phyloP scores from a whole-genome alignment of 495 filamentous ascomycete species.

The Xylaria castorea region DNA sequence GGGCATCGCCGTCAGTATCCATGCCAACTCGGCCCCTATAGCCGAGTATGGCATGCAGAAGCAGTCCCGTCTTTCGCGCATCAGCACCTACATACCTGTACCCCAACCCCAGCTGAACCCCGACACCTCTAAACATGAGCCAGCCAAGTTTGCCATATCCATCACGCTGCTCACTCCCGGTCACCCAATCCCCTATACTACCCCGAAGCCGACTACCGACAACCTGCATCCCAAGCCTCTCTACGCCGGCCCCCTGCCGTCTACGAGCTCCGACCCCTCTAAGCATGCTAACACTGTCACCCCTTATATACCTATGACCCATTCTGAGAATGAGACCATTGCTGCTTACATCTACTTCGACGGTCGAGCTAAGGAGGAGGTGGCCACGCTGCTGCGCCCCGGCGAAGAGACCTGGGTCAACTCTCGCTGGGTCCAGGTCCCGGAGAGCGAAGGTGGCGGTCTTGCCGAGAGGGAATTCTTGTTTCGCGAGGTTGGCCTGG shows the following conservation, averaged over 20 bases:
- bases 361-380: constrained; percentile 92
- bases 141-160: constrained; percentile 93
- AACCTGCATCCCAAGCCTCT: constrained; percentile 80
- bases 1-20: constrained; percentile 95
- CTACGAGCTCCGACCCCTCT: constrained; percentile 45
- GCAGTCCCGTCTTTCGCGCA: constrained; percentile 86
- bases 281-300: constrained; percentile 66
- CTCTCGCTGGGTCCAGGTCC: constrained; percentile 94
- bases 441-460: constrained; percentile 87
- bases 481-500: constrained; percentile 95
- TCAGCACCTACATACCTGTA: constrained; percentile 96
- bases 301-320: constrained; percentile 88
- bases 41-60: constrained; percentile 94
- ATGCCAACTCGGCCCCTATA: constrained; percentile 86
- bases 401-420: constrained; percentile 99
- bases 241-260: constrained; percentile 73
- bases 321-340: constrained; percentile 91
- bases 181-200: constrained; percentile 87
- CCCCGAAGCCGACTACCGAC: constrained; percentile 72
- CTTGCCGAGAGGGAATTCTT: constrained; percentile 96
- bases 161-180: constrained; percentile 93
- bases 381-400: constrained; percentile 88
- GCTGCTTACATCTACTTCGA: constrained; percentile 99
- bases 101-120: constrained; percentile 80
- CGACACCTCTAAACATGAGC: constrained; percentile 76